Conservation (phyloP, 2,329 filamentous ascomycete species). For the Stagonosporopsis vannaccii region DNA sequence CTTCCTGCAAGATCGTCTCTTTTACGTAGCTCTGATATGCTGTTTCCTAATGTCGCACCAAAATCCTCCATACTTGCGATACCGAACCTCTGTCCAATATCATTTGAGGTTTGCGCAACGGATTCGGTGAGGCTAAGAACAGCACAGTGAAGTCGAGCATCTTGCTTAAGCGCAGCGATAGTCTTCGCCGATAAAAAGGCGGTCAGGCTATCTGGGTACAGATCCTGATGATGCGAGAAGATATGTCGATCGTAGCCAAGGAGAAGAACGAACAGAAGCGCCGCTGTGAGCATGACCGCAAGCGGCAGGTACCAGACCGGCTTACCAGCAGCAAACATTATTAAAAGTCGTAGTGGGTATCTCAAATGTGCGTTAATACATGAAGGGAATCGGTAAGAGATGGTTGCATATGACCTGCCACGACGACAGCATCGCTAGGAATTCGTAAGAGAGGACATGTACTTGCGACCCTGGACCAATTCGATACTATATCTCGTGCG, state of each 20-base stretch:
- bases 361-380: conserved; percentile 20
- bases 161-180: conserved; percentile 34
- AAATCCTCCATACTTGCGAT: conserved; percentile 24
- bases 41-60: conserved; percentile 25
- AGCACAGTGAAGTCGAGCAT: conserved; percentile 31
- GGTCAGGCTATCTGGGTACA: conserved; percentile 13
- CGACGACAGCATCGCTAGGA: conserved; percentile 13
- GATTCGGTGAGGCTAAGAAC: conserved; percentile 32
- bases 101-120: conserved; percentile 30
- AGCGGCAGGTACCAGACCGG: conserved; percentile 37
- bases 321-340: conserved; percentile 38
- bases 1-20: conserved; percentile 2
- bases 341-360: conserved; percentile 23
- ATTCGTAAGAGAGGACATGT: not conserved
- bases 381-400: conserved; percentile 1
- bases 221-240: not conserved
- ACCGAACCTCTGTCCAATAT: conserved; percentile 25
- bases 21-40: conserved; percentile 21
- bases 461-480: conserved; percentile 2
- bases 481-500: conserved; percentile 22
- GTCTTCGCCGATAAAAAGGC: conserved; percentile 30
- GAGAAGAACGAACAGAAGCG: conserved; percentile 28
- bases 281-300: conserved; percentile 17
- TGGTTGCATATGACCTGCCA: conserved; percentile 19
- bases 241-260: conserved; percentile 27